Percentiles rank a stretch among this genome's conserved stretches.
Evolutionary conservation across 202 grass and related monocot genomes (phyloP).

Genomic region (Schoenoplectus triqueter): DNA sequence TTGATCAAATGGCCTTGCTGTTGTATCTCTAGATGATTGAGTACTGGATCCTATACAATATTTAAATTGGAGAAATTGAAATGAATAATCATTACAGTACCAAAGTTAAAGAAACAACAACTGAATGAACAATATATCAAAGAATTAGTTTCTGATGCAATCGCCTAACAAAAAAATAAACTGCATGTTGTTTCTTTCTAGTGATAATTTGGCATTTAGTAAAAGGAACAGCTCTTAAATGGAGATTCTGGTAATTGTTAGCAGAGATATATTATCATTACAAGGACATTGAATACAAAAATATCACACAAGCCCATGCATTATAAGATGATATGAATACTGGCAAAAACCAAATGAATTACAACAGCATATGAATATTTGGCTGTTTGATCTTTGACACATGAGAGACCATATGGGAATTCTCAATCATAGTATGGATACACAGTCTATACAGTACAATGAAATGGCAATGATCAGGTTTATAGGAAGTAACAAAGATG

Average conservation of each 20-base stretch:
- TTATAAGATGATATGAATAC: constrained; percentile 1
- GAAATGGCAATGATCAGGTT: background rate
- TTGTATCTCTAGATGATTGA: constrained; percentile 50
- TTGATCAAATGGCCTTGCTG: constrained; percentile 64
- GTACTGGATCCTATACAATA: constrained; percentile 58
- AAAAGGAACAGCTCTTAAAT: background rate
- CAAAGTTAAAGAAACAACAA: constrained; percentile 34
- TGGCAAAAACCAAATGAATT: background rate
- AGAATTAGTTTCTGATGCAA: background rate
- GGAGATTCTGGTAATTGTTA: background rate
- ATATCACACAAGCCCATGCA: constrained; percentile 4
- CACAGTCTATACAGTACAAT: background rate
- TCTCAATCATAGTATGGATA: background rate
- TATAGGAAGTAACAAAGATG: background rate
- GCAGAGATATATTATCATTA: background rate
- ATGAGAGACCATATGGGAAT: constrained; percentile 6
- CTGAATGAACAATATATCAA: constrained; percentile 18
- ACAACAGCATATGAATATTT: background rate
- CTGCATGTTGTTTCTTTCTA: background rate
- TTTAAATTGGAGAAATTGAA: constrained; percentile 36
- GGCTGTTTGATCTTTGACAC: background rate
- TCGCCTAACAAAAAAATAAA: background rate
- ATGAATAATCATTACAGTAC: constrained; percentile 22
- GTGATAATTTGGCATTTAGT: background rate
- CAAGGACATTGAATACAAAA: background rate